Base-by-base conservation (phyloP, 1,284 basidiomycete genomes). In the Leccinum angustisporum region DNA sequence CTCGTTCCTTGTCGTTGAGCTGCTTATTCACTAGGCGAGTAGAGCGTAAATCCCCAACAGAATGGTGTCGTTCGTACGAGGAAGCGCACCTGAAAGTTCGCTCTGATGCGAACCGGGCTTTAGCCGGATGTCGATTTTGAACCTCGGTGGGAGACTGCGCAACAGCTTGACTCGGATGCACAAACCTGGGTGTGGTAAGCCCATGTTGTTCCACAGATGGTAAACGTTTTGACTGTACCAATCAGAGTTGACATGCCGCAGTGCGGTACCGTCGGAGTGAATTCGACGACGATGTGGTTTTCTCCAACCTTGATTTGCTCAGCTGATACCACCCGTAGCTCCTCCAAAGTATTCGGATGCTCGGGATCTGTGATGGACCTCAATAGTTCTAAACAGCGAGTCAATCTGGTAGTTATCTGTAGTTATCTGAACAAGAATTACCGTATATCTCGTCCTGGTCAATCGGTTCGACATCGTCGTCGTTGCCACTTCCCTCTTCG, bases 241-340 rank as follows among this genome's bases (percentile, higher is more conserved):
- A 99, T 99, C 54, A 99, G 81, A 2, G 96, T 98, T 4, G 95
- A 97, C 94, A 97, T 96, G 55, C 94, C 94, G 71, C 97, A 99
- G 73, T 99, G 97, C 5, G 97, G 97, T 31, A 98, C 96, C 0
- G 97, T 99, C 2, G 97, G 97, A 6, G 97, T 98, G 69, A 97
- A 95, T 72, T 95, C 93, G 62, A 98, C 88, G 33, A 87, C 80
- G 36, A 99, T 83, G 51, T 86, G 84, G 69, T 94, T 92, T 27
- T 84, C 75, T 5, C 81, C 79, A 46, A 98, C 84, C 38, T 82
- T 82, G 63, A 98, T 91, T 71, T 99, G 96, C 13, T 91, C 86
- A 4, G 88, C 86, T 52, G 94, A 96, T 43, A 99, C 96, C 31
- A 99, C 97, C 18, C 94, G 91, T 13, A 99, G 89, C 72, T 98